Evolutionary conservation across 768 basidiomycete species (phyloP).

Genomic region (Boletus subparvulus): DNA sequence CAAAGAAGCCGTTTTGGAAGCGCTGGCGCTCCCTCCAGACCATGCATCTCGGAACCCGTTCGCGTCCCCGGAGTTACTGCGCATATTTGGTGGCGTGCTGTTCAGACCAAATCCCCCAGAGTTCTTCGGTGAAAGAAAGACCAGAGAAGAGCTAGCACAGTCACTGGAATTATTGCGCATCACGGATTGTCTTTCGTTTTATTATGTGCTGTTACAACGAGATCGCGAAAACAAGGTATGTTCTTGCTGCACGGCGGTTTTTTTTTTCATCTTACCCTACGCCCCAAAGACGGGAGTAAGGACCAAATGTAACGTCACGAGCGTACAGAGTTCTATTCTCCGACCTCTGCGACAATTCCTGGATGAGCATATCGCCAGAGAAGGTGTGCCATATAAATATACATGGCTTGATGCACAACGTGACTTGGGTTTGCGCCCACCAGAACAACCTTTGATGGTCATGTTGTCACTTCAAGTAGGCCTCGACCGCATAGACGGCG

Average conservation of each 20-base stretch:
- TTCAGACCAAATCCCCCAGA: slow-evolving; percentile 58
- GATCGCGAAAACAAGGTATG: slow-evolving; percentile 58
- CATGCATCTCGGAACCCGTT: slow-evolving; percentile 42
- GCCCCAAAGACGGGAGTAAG: slow-evolving; percentile 50
- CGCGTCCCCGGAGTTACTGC: slow-evolving; percentile 53
- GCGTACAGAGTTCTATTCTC: slow-evolving; percentile 46
- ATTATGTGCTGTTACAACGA: slow-evolving; percentile 60
- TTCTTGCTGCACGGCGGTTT: neutral
- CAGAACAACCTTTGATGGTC: slow-evolving; percentile 1
- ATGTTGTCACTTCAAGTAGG: slow-evolving; percentile 45
- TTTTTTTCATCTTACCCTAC: neutral
- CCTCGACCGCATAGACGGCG: slow-evolving; percentile 49
- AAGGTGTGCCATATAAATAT: slow-evolving; percentile 24
- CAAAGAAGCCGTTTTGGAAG: slow-evolving; percentile 64
- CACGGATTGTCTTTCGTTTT: slow-evolving; percentile 64
- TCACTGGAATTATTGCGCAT: slow-evolving; percentile 61
- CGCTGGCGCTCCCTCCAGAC: slow-evolving; percentile 33
- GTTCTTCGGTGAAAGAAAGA: slow-evolving; percentile 39
- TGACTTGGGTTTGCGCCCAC: neutral
- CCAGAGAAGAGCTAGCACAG: slow-evolving; percentile 48
- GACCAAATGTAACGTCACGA: slow-evolving; percentile 42
- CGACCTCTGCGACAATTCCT: slow-evolving; percentile 43
- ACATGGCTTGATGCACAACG: neutral
- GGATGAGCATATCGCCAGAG: slow-evolving; percentile 32
- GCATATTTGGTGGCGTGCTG: slow-evolving; percentile 57